Conservation (phyloP, 306 rosid species). For the Abrus precatorius region DNA sequence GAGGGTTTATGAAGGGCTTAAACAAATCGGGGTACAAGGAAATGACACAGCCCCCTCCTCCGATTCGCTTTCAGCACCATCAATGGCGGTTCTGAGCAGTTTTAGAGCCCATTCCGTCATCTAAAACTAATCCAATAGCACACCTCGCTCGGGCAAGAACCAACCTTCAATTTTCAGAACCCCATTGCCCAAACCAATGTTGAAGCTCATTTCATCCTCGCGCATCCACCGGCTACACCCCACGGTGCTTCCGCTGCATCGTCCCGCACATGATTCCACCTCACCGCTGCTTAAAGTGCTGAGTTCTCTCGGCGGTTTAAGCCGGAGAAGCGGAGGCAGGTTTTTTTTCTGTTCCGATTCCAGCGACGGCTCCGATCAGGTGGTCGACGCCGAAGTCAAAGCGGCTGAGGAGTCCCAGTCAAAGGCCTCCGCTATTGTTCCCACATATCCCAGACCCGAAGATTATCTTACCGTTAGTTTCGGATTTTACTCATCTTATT, state of each 20-base stretch:
- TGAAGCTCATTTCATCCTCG: slow-evolving; percentile 77
- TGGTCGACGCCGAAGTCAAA: slow-evolving; percentile 64
- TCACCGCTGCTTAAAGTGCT: slow-evolving; percentile 65
- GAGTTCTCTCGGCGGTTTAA: slow-evolving; percentile 58
- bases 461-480: slow-evolving; percentile 90
- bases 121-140: background rate
- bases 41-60: background rate
- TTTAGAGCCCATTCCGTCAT: background rate
- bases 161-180: slow-evolving; percentile 30
- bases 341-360: slow-evolving; percentile 86
- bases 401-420: slow-evolving; percentile 62
- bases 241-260: slow-evolving; percentile 52
- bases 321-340: slow-evolving; percentile 54
- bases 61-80: slow-evolving; percentile 24
- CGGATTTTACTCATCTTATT: slow-evolving; percentile 32
- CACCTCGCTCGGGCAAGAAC: slow-evolving; percentile 36
- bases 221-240: slow-evolving; percentile 59
- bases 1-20: slow-evolving; percentile 93
- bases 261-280: slow-evolving; percentile 51
- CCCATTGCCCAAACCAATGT: slow-evolving; percentile 55
- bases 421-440: slow-evolving; percentile 75
- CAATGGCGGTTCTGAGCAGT: slow-evolving; percentile 61
- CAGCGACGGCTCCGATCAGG: slow-evolving; percentile 68
- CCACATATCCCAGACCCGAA: slow-evolving; percentile 91
- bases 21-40: background rate